Evolutionary conservation across 257 asterid species (phyloP), one percentile per base, ranked within the genome.

Genomic region (Oldenlandia corymbosa): DNA sequence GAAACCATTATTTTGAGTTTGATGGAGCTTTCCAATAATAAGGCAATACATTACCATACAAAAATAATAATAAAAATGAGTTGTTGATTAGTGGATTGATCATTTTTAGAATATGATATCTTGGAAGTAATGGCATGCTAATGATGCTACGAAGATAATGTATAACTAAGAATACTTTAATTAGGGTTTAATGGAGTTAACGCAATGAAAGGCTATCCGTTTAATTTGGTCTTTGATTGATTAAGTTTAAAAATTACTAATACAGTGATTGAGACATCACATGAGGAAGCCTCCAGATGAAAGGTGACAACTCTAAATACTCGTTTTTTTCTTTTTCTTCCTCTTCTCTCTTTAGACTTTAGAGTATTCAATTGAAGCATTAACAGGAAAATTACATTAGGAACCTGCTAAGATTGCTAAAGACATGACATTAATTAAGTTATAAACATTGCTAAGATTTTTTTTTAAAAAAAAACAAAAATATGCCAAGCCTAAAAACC

Each of bases 1-100:
- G 21, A 28, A 30, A n/a, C n/a, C n/a, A n/a, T n/a, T 8, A 43
- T 14, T 51, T 13, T 5, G 45, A 31, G 64, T 13, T 10, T 62
- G 72, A 79, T 72, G 60, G 76, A 66, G 73, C 23, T 34, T 46
- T 58, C 56, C 23, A 60, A 67, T 16, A n/a, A n/a, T n/a, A n/a
- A n/a, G n/a, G n/a, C 9, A 20, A 32, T 20, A 26, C 54, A 64
- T 68, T 54, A 71, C 57, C 69, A 27, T 11, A 69, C 73, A 53
- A 61, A n/a, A n/a, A n/a, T n/a, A n/a, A n/a, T n/a, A n/a, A n/a
- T n/a, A n/a, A n/a, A n/a, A 60, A 34, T 23, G 10, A 58, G 5
- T 24, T 47, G 13, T 42, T 62, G 31, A 32, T 70, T 42, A 59
- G 1, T 62, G 28, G 50, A 46, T 60, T 55, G 64, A 45, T 55